phyloP scores from a whole-genome alignment of 768 basidiomycete genomes.

The Termitomyces sp. region DNA sequence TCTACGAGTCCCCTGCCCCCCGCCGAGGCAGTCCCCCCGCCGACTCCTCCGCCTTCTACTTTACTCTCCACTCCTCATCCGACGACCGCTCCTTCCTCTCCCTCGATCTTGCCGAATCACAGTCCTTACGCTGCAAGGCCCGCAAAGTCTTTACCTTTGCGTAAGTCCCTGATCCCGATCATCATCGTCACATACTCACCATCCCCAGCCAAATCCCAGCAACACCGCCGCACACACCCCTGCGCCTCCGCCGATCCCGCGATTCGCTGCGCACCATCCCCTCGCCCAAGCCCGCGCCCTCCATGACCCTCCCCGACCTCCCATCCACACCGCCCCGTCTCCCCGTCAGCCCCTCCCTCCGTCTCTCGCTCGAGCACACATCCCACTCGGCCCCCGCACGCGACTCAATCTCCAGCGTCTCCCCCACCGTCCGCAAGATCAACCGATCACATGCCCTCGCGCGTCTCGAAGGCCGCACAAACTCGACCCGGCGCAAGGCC shows the following conservation, averaged over 20 bases:
- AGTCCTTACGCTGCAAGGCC: neutral
- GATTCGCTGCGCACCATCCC: conserved; percentile 48
- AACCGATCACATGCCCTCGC: conserved; percentile 63
- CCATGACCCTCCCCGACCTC: conserved; percentile 44
- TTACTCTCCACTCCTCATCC: conserved; percentile 39
- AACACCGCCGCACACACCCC: conserved; percentile 19
- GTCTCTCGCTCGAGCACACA: conserved; percentile 18
- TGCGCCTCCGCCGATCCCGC: conserved; percentile 28
- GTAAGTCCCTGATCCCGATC: neutral
- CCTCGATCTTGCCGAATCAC: neutral
- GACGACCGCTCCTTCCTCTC: neutral
- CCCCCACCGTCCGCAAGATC: conserved; percentile 39
- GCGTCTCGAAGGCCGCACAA: conserved; percentile 54
- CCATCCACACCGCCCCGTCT: conserved; percentile 24
- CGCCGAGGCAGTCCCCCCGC: conserved; percentile 33
- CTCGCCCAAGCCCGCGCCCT: conserved; percentile 59
- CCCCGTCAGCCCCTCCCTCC: conserved; percentile 25
- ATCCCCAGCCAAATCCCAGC: no score
- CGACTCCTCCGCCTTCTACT: conserved; percentile 39
- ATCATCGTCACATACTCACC: no score
- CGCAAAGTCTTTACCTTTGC: neutral
- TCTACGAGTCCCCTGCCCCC: conserved; percentile 25
- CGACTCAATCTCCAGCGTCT: conserved; percentile 33
- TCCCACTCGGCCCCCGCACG: conserved; percentile 16
- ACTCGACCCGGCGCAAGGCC: conserved; percentile 15